Percentiles rank a stretch among this genome's conserved stretches.
These are phyloP conservation scores for Botrytis hyacinthi DNA, from an alignment of 2,329 filamentous ascomycete genomes.

Conservation along the genomic window DNA sequence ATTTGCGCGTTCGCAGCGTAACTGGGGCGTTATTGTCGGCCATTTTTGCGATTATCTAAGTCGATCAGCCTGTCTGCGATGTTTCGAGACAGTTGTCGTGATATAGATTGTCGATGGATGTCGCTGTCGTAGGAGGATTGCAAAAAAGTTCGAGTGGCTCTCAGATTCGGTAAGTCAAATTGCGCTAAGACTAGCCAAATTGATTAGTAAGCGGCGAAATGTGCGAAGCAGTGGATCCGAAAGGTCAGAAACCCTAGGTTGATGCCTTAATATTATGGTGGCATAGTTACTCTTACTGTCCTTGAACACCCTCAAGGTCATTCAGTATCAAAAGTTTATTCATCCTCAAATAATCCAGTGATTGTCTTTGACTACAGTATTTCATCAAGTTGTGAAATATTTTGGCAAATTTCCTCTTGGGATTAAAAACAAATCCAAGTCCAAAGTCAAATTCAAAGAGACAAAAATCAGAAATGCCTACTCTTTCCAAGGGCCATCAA, in stretches of 20 bases:
- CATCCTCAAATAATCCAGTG: constrained; percentile 14
- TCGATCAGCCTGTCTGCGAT: constrained; percentile 36
- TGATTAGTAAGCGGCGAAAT: constrained; percentile 27
- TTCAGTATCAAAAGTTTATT: background rate
- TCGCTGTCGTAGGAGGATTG: constrained; percentile 33
- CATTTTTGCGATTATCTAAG: constrained; percentile 66
- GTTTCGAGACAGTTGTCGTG: constrained; percentile 35
- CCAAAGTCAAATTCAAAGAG: background rate
- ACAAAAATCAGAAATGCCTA: background rate
- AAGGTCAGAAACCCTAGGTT: constrained; percentile 27
- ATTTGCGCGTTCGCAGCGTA: constrained; percentile 97
- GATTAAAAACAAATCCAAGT: background rate
- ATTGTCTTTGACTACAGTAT: background rate
- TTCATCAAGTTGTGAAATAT: constrained; percentile 17
- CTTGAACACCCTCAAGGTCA: background rate
- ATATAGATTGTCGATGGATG: constrained; percentile 35
- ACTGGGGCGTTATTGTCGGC: constrained; percentile 76
- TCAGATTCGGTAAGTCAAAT: constrained; percentile 26
- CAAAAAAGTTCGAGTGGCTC: constrained; percentile 24
- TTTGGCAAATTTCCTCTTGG: background rate
- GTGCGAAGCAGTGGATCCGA: constrained; percentile 22
- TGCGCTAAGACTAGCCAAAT: constrained; percentile 24
- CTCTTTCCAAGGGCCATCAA: constrained; percentile 33
- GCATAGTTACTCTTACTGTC: background rate
- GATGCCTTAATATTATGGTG: constrained; percentile 22